A percentile compares a stretch with the other conserved stretches of the same genome.
phyloP scores from a whole-genome alignment of 805 yeast genomes.

The Pichia sporocuriosa region DNA sequence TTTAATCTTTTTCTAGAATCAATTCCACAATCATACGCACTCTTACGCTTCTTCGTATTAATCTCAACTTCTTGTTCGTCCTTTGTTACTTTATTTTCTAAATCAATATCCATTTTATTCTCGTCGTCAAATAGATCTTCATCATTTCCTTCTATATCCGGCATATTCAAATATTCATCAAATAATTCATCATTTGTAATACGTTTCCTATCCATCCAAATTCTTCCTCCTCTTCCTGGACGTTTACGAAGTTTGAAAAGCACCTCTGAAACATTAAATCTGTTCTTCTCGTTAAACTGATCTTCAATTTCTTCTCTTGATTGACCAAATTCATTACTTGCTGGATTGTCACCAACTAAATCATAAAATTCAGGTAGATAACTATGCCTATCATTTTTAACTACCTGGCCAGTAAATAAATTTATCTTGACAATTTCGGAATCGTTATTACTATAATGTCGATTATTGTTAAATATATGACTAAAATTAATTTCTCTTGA shows the following conservation, averaged over 20 bases:
- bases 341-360: slow-evolving; percentile 24
- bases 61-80: slow-evolving; percentile 2
- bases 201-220: slow-evolving; percentile 70
- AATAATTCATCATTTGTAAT: slow-evolving; percentile 18
- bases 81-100: background rate
- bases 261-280: slow-evolving; percentile 37
- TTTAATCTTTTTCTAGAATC: slow-evolving; percentile 35
- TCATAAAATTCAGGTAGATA: slow-evolving; percentile 40
- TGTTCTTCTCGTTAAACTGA: slow-evolving; percentile 14
- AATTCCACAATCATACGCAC: slow-evolving; percentile 30
- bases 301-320: slow-evolving; percentile 15
- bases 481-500: slow-evolving; percentile 47
- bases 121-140: slow-evolving; percentile 12
- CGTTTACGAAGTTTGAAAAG: slow-evolving; percentile 65
- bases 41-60: slow-evolving; percentile 17
- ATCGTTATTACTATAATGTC: slow-evolving; percentile 29
- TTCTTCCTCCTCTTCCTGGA: slow-evolving; percentile 61
- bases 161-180: slow-evolving; percentile 37
- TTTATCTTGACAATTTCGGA: slow-evolving; percentile 31
- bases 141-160: slow-evolving; percentile 22
- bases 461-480: slow-evolving; percentile 38
- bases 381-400: slow-evolving; percentile 33
- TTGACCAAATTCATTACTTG: slow-evolving; percentile 19
- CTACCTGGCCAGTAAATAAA: slow-evolving; percentile 44
- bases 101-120: slow-evolving; percentile 38